Evolutionary conservation across 345 rosid genomes (phyloP), one percentile per base, ranked within the genome.

Genomic region (Heritiera fomes): DNA sequence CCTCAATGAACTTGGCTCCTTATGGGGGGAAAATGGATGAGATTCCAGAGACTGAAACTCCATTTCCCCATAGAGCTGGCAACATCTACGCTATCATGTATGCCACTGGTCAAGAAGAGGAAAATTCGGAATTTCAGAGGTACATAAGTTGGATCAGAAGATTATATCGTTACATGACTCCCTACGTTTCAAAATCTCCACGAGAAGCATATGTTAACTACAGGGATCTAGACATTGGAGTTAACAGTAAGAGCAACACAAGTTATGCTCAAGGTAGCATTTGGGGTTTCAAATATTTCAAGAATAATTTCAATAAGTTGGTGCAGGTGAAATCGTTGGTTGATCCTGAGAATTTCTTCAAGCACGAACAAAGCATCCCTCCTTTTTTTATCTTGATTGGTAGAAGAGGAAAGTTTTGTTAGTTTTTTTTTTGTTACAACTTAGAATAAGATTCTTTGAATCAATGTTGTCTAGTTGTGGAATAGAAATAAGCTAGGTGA

Each of bases 331-430:
- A 65, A 6, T 7, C 28, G 1, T 41, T 40, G 49, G 23, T 40
- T 65, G 71, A 65, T 40, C 49, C 49, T 8, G 28, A 40, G 0
- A 65, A 65, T 41, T 65, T 65, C 14, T 65, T 65, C 71, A 65
- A 65, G 49, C 71, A 65, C 6, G 49, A 66, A 66, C 50, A 66
- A 66, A 66, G 49, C 49, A 66, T 66, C 12, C 50, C 71, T 58
- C 62, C 62, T n/a, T 5, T 58, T 58, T 38, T 38, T 23, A 38
- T 38, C 2, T 38, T 38, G 4, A 38, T 38, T 38, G 41, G 41
- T 38, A 2, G 41, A 38, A 38, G 41, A 38, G 4, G 41, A 38
- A 38, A 38, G 41, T 2, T 38, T 38, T 23, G 41, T 38, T 38
- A 0, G 0, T 38, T 38, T 38, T 38, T 38, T 4, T 38, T 38